Evolutionary conservation across 2,329 filamentous ascomycete species (phyloP).

Genomic region (Xylariomycetidae sp.): DNA sequence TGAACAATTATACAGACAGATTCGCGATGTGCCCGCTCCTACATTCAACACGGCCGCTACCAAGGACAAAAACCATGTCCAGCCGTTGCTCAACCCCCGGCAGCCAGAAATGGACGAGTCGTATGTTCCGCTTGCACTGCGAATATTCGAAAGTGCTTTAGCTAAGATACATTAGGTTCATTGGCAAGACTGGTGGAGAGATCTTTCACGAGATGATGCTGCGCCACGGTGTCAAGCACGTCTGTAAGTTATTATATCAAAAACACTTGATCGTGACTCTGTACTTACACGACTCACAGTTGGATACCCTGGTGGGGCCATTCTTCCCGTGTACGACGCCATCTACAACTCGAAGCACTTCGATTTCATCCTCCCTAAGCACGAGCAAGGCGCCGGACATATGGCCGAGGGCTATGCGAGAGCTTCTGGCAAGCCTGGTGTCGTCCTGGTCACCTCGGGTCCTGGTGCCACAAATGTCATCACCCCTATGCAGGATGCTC

Average conservation of each 20-base stretch:
- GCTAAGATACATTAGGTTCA: conserved; percentile 53
- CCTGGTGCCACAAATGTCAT: conserved; percentile 95
- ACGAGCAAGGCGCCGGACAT: conserved; percentile 96
- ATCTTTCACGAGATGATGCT: conserved; percentile 99
- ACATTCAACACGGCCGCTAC: conserved; percentile 46
- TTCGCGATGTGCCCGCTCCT: conserved; percentile 56
- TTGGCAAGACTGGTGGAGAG: conserved; percentile 90
- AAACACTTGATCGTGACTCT: conserved; percentile 4
- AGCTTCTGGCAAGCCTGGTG: conserved; percentile 87
- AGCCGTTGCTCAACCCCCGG: conserved; percentile 58
- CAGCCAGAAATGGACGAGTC: conserved; percentile 70
- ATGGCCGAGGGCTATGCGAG: conserved; percentile 98
- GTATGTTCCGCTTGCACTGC: conserved; percentile 42
- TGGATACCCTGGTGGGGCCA: conserved; percentile 90
- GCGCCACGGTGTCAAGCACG: conserved; percentile 82
- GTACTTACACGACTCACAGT: conserved; percentile 40
- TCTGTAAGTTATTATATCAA: conserved; percentile 60
- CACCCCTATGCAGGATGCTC: conserved; percentile 91
- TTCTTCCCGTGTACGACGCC: conserved; percentile 95
- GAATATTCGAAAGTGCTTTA: neutral
- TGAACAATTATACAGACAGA: conserved; percentile 34
- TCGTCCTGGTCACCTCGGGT: conserved; percentile 93
- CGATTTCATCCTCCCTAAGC: conserved; percentile 88
- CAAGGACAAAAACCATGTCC: conserved; percentile 54
- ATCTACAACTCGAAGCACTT: conserved; percentile 98